A percentile compares a stretch with the other conserved stretches of the same genome.
Evolutionary conservation across 805 yeast species (phyloP).

Genomic region (Hanseniaspora mollemarum): DNA sequence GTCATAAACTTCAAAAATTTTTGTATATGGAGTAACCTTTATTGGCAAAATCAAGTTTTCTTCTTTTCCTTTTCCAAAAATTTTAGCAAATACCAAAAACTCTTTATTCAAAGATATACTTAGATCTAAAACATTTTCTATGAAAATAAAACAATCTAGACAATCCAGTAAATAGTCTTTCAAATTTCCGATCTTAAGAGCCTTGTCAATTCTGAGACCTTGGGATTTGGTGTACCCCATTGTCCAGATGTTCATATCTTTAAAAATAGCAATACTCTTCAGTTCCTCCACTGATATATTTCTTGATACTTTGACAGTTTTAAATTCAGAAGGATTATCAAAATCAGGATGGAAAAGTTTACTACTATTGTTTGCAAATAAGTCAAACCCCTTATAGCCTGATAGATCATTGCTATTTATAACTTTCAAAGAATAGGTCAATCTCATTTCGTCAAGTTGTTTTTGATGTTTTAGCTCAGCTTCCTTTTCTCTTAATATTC

Average conservation of each 20-base stretch:
- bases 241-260: conserved; percentile 44
- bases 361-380: conserved; percentile 49
- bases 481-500: conserved; percentile 51
- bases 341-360: conserved; percentile 41
- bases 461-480: conserved; percentile 43
- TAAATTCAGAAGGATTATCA: conserved; percentile 33
- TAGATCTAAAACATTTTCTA: conserved; percentile 3
- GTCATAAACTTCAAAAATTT: conserved; percentile 34
- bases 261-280: conserved; percentile 24
- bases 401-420: conserved; percentile 45
- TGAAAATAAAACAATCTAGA: conserved; percentile 18
- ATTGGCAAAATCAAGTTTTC: conserved; percentile 32
- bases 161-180: conserved; percentile 15
- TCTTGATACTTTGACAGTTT: conserved; percentile 48
- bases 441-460: conserved; percentile 61
- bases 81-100: neutral
- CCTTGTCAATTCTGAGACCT: conserved; percentile 52
- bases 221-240: conserved; percentile 58
- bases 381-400: conserved; percentile 61
- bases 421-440: conserved; percentile 47
- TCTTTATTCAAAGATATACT: neutral
- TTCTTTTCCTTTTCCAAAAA: neutral
- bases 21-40: conserved; percentile 39
- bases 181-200: conserved; percentile 24
- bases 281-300: conserved; percentile 37